Base-by-base conservation (phyloP, 116 monocot species). In the Thalassia testudinum region DNA sequence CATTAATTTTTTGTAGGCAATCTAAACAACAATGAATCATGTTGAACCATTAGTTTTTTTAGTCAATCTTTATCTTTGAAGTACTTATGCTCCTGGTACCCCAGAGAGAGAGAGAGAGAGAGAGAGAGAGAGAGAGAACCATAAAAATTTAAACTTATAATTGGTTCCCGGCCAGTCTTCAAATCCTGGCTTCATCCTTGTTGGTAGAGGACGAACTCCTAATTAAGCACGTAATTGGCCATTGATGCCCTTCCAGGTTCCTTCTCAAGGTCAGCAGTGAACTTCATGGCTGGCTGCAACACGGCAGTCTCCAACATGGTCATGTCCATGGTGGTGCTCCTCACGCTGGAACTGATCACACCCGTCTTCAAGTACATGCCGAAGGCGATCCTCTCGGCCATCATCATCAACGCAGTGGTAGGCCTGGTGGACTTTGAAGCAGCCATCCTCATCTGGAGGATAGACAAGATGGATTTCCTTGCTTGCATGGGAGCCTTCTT, bases 401-500 rank as follows among this genome's bases (percentile, higher is more conserved):
- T 93, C 59, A 93, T 93, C 37, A 93, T 93, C 26, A 76, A 68
- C 0, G 93, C 93, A 0, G 93, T 93, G 28, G 51, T 93, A 23
- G 72, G 84, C 21, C 67, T 93, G 0, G 59, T 93, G 12, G 87
- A 93, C 49, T 71, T 60, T 20, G 67, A 87, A 11, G 75, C 84
- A 18, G 84, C 76, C 16, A 45, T 74, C 16, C 84, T 83, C 16
- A 75, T 93, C 20, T 93, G 93, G 93, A 93, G 87, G 56, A 76
- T 84, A 20, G 93, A 87, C 62, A 93, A 81, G 49, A 28, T 93
- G 1, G 93, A 93, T 49, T 93, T 93, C 37, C 23, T 93, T 38
- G 93, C 87, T 1, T 93, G 93, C 78, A 78, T 87, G 79, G 93
- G 93, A 27, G 93, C 93, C 20, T 93, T 93, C 60, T 70, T 93